Evolutionary conservation across 805 yeast genomes (phyloP), one percentile per base, ranked within the genome.

Genomic region (Wickerhamomyces kurtzmanii): DNA sequence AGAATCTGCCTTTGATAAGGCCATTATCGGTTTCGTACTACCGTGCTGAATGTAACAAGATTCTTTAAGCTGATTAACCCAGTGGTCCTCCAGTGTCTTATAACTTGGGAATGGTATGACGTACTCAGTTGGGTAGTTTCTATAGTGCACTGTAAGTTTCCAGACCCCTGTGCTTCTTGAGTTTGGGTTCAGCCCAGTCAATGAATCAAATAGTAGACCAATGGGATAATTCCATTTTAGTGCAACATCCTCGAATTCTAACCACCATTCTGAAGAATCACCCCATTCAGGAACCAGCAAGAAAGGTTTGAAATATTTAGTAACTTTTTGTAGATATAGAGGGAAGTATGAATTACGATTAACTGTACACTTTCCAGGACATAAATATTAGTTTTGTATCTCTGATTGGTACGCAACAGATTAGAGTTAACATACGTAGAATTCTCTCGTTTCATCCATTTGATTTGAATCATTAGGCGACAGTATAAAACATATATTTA

Each of bases 51-150:
- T 71, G 43, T 65, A 84, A 42, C 85, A 74, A 5, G 85, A 68
- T 45, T 89, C 96, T 43, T 91, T 89, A 47, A 85, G 55, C 33
- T 75, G 85, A 46, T 89, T 86, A 34, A 75, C 56, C 77, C 91
- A 76, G 27, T 70, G 64, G 28, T 64, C 68, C 24, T 53, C 62
- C 32, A 72, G 38, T 9, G 61, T 45, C 15, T 42, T 35, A 31
- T 25, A n/a, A 4, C 41, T 42, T 3, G 52, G 31, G 26, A 50
- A 30, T 26, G 71, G 61, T 10, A 71, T 55, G 14, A 78, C 40
- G 16, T 57, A 49, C 4, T 59, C 65, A 1, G 36, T 27, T 2
- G 82, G 79, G 27, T 59, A 59, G 18, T 53, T 46, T 6, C 63
- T 57, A 26, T 55, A 46, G 24, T 53, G 62, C 12, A 77, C 37